These are phyloP conservation scores for Nakaseomyces kungkrabaensis DNA, from an alignment of 1,139 yeast species.

Conservation along the genomic window DNA sequence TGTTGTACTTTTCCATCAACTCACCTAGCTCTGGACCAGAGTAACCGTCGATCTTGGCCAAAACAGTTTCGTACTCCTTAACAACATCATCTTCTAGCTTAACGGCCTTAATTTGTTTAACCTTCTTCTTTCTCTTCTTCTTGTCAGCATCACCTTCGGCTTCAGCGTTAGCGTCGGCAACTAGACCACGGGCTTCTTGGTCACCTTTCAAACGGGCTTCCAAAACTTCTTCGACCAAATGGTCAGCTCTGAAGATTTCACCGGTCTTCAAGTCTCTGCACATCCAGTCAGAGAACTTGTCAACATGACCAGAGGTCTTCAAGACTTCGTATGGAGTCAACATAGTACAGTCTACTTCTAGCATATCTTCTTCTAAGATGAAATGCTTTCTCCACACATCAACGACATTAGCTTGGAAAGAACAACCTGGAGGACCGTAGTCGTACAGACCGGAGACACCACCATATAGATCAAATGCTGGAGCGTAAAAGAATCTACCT, in stretches of 20 bases:
- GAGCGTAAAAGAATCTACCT: constrained; percentile 94
- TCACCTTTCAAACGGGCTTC: constrained; percentile 95
- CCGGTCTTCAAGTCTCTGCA: constrained; percentile 92
- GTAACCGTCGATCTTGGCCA: constrained; percentile 92
- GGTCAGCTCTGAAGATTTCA: constrained; percentile 98
- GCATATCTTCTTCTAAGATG: constrained; percentile 94
- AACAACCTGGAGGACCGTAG: constrained; percentile 99
- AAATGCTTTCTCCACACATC: constrained; percentile 98
- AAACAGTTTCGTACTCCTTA: constrained; percentile 69
- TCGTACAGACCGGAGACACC: constrained; percentile 98
- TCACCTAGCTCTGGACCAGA: constrained; percentile 90
- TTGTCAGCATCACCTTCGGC: constrained; percentile 59
- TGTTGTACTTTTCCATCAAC: constrained; percentile 67
- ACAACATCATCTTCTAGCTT: constrained; percentile 75
- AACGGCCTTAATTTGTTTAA: constrained; percentile 83
- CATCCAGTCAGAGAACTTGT: constrained; percentile 99
- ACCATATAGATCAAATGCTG: constrained; percentile 94
- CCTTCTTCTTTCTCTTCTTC: constrained; percentile 92
- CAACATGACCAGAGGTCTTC: constrained; percentile 98
- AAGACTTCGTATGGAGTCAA: constrained; percentile 95
- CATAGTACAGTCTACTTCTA: constrained; percentile 97
- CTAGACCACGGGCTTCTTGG: constrained; percentile 83
- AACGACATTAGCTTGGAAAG: constrained; percentile 88
- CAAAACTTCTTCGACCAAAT: constrained; percentile 91
- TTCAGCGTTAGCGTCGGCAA: constrained; percentile 42